A percentile compares a stretch with the other conserved stretches of the same genome.
phyloP scores from a whole-genome alignment of 2,329 filamentous ascomycete genomes.

The Fusarium phyllophilum region DNA sequence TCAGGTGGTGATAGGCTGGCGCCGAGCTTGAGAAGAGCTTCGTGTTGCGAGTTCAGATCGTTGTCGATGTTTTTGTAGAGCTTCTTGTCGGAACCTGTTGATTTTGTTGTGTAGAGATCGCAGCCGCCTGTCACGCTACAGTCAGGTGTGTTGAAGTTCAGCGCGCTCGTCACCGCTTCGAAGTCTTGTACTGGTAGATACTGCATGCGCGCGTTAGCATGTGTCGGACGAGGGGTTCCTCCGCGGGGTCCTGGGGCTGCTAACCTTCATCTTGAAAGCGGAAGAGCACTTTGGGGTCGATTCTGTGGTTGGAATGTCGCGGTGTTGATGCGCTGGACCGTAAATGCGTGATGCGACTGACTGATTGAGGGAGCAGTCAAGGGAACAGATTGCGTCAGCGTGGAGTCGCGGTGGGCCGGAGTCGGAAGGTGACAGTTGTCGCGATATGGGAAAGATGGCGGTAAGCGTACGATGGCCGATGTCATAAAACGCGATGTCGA shows the following conservation, averaged over 20 bases:
- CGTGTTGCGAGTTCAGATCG: conserved; percentile 90
- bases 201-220: conserved; percentile 58
- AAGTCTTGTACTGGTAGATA: conserved; percentile 92
- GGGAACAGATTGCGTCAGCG: conserved; percentile 47
- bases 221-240: neutral
- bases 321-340: conserved; percentile 13
- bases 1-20: conserved; percentile 88
- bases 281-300: neutral
- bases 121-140: conserved; percentile 92
- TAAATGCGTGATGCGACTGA: conserved; percentile 28
- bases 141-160: conserved; percentile 96
- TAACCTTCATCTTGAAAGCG: conserved; percentile 52
- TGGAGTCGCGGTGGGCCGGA: conserved; percentile 42
- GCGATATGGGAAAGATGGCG: conserved; percentile 30
- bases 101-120: conserved; percentile 97
- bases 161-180: conserved; percentile 88
- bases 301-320: neutral
- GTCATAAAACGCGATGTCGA: neutral
- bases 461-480: neutral
- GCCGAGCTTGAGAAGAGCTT: conserved; percentile 85
- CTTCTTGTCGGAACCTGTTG: conserved; percentile 94
- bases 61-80: conserved; percentile 95
- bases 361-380: conserved; percentile 21
- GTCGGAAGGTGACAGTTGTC: conserved; percentile 31
- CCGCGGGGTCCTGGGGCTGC: conserved; percentile 17